Conservation (phyloP, 768 basidiomycete genomes). For the Ramaria sp. region DNA sequence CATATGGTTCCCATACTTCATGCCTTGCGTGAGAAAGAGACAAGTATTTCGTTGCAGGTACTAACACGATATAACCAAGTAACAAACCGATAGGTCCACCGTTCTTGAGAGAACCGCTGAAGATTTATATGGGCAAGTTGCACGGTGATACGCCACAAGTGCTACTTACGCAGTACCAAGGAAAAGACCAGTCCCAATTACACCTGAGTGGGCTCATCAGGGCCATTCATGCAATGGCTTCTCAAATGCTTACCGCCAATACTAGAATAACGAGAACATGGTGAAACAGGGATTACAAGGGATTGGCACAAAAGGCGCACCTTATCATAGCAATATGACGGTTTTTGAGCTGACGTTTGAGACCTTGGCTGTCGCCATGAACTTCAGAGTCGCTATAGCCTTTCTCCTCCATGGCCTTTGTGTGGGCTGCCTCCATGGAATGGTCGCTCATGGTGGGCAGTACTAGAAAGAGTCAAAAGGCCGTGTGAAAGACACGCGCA, state of each 20-base stretch:
- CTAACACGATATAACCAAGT: constrained; percentile 46
- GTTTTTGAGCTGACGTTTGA: constrained; percentile 60
- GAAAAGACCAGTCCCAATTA: constrained; percentile 53
- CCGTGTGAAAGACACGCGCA: too few species aligned
- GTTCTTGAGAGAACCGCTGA: neutral
- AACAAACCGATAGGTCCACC: constrained; percentile 71
- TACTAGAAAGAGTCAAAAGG: neutral
- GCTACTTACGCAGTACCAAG: constrained; percentile 28
- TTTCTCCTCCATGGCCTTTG: neutral
- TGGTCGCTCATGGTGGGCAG: neutral
- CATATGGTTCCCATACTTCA: constrained; percentile 50
- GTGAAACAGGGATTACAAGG: neutral
- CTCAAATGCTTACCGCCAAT: constrained; percentile 21
- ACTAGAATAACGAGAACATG: constrained; percentile 6
- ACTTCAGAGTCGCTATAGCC: neutral
- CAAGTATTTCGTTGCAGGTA: neutral
- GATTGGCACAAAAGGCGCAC: constrained; percentile 18
- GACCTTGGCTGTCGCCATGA: constrained; percentile 11
- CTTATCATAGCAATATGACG: constrained; percentile 80
- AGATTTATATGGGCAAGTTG: too few species aligned
- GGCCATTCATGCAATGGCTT: too few species aligned
- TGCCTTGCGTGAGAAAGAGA: neutral
- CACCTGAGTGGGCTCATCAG: constrained; percentile 15
- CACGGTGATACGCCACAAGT: too few species aligned
- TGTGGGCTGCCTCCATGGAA: neutral